Percentiles rank a stretch among this genome's conserved stretches.
phyloP scores from a whole-genome alignment of 2,329 filamentous ascomycete species.

The Stagonosporopsis rhizophila region DNA sequence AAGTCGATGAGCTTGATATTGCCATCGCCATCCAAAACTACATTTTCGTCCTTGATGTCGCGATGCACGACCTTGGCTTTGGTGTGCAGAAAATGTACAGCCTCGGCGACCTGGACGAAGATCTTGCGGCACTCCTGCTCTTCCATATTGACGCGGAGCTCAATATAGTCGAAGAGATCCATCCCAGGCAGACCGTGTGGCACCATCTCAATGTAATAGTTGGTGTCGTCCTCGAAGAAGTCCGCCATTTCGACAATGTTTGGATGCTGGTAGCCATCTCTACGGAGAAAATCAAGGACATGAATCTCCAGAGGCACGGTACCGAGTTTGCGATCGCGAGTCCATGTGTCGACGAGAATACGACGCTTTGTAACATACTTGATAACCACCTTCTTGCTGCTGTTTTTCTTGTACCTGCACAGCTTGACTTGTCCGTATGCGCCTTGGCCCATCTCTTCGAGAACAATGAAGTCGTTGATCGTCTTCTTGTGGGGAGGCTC shows the following conservation, averaged over 20 bases:
- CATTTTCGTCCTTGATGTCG: constrained; percentile 99
- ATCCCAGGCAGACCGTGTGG: constrained; percentile 95
- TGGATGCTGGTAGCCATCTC: constrained; percentile 69
- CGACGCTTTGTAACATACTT: constrained; percentile 98
- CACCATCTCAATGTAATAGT: constrained; percentile 99
- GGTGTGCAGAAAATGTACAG: constrained; percentile 88
- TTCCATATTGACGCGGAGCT: constrained; percentile 94
- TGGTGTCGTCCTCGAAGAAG: constrained; percentile 79
- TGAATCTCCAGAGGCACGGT: constrained; percentile 98
- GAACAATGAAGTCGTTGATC: constrained; percentile 87
- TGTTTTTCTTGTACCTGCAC: constrained; percentile 80
- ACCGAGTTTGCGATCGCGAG: constrained; percentile 86
- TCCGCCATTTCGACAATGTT: constrained; percentile 75
- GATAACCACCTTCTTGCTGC: constrained; percentile 83
- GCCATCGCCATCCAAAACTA: constrained; percentile 93
- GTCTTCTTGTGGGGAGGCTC: constrained; percentile 69
- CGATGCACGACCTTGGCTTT: constrained; percentile 92
- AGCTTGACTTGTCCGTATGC: constrained; percentile 98
- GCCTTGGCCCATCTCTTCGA: constrained; percentile 98
- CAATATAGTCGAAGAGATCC: constrained; percentile 99
- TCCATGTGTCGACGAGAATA: constrained; percentile 98
- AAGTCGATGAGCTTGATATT: constrained; percentile 98
- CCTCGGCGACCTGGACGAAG: constrained; percentile 89
- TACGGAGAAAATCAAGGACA: constrained; percentile 88
- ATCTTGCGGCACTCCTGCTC: constrained; percentile 93